Evolutionary conservation across 768 basidiomycete species (phyloP).

Genomic region (Phlegmacium glaucopus): DNA sequence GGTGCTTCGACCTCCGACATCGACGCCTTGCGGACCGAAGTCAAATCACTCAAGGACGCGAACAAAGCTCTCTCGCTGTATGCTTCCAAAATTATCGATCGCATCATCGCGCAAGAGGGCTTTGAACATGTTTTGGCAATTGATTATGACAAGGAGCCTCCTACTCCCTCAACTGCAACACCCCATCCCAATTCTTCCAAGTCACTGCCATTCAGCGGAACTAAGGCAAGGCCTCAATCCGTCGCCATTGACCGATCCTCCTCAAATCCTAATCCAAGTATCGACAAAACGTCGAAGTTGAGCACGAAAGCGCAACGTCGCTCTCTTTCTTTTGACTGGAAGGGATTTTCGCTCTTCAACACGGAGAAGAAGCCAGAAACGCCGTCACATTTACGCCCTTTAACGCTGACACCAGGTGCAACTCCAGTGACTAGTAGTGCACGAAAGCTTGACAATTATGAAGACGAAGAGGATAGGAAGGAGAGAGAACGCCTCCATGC

Average conservation of each 20-base stretch:
- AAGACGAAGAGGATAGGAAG: conserved; percentile 89
- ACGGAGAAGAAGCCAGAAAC: conserved; percentile 64
- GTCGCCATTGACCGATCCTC: conserved; percentile 46
- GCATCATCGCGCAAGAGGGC: conserved; percentile 93
- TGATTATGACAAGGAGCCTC: conserved; percentile 71
- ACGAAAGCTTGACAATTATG: conserved; percentile 79
- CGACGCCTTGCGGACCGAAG: conserved; percentile 76
- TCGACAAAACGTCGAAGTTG: conserved; percentile 13
- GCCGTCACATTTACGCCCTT: conserved; percentile 51
- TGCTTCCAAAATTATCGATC: conserved; percentile 96
- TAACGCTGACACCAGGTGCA: conserved; percentile 70
- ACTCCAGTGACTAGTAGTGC: conserved; percentile 48
- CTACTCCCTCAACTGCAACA: conserved; percentile 41
- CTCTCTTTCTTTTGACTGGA: conserved; percentile 86
- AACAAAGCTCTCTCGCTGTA: conserved; percentile 95
- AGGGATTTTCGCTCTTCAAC: conserved; percentile 68
- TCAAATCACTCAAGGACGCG: conserved; percentile 91
- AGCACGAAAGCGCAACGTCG: conserved; percentile 55
- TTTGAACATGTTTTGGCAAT: conserved; percentile 96
- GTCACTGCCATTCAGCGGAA: conserved; percentile 24
- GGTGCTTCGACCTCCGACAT: conserved; percentile 47
- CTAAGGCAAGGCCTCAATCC: conserved; percentile 61
- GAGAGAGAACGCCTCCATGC: conserved; percentile 87
- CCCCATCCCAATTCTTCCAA: conserved; percentile 27
- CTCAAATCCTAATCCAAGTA: conserved; percentile 15